Conservation (phyloP, 257 asterid genomes). For the Solanum paucissectum region DNA sequence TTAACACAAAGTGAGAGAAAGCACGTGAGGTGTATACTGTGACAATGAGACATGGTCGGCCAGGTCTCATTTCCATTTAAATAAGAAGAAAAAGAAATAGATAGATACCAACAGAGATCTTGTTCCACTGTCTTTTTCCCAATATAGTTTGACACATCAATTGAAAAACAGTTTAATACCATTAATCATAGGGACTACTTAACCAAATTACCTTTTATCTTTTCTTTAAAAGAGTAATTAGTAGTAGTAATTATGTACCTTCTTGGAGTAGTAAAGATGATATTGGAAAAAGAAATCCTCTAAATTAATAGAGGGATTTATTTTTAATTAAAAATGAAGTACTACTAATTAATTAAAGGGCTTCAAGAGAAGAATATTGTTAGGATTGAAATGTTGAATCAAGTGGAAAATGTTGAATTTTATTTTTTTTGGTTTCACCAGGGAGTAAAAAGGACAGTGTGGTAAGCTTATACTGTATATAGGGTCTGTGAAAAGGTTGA, state of each 20-base stretch:
- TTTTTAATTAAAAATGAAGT: not conserved
- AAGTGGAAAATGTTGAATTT: not conserved
- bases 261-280: not conserved
- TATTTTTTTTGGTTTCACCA: not conserved
- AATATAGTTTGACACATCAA: not conserved
- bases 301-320: not conserved
- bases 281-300: not conserved
- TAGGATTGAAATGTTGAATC: not conserved
- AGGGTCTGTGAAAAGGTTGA: fast-evolving
- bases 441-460: not conserved
- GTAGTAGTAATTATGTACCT: not conserved
- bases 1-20: not conserved
- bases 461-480: not conserved
- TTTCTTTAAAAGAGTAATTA: not conserved
- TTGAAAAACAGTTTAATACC: not conserved
- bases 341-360: not conserved
- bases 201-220: not conserved
- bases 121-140: not conserved
- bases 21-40: not conserved
- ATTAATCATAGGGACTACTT: not conserved
- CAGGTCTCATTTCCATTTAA: not conserved
- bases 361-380: not conserved
- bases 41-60: not conserved
- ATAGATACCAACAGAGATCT: not conserved
- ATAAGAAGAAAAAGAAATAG: not conserved